Percentiles rank a stretch among this genome's conserved stretches.
Conservation (phyloP, 495 filamentous ascomycete genomes). For the Aspergillus funiculosus region DNA sequence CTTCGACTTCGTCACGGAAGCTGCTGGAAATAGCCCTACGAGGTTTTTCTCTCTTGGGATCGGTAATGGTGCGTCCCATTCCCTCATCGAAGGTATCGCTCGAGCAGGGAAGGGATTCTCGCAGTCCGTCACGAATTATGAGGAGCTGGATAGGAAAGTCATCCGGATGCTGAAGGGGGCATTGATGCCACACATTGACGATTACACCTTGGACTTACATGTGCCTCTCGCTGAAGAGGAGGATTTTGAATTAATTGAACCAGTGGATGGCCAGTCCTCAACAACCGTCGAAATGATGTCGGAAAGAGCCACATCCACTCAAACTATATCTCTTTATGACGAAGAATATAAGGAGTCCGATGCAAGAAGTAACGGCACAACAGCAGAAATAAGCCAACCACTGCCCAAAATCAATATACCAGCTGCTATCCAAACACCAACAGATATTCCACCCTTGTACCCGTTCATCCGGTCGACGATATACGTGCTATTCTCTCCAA, state of each 20-base stretch:
- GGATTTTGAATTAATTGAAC: conserved; percentile 55
- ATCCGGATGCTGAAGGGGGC: conserved; percentile 68
- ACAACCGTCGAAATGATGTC: background rate
- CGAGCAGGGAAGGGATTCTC: conserved; percentile 62
- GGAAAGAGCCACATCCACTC: conserved; percentile 2
- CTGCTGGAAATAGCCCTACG: conserved; percentile 38
- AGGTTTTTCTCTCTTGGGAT: conserved; percentile 65
- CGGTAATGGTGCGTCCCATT: conserved; percentile 53
- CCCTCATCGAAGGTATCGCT: conserved; percentile 63
- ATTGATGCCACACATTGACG: conserved; percentile 52
- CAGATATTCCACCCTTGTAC: conserved; percentile 56
- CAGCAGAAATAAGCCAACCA: too few species aligned
- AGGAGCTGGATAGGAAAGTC: conserved; percentile 58
- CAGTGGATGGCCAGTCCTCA: conserved; percentile 37
- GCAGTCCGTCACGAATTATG: conserved; percentile 51
- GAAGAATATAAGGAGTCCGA: conserved; percentile 34
- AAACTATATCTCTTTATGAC: conserved; percentile 56
- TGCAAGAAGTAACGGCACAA: too few species aligned
- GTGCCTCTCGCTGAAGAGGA: conserved; percentile 46
- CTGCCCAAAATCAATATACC: conserved; percentile 47
- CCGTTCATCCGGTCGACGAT: conserved; percentile 57
- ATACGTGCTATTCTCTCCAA: conserved; percentile 55
- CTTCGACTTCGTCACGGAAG: conserved; percentile 46
- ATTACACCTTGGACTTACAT: conserved; percentile 50
- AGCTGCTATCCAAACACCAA: conserved; percentile 56